A percentile compares a stretch with the other conserved stretches of the same genome.
Evolutionary conservation across 495 filamentous ascomycete species (phyloP).

Genomic region (Apiosordaria backusii): DNA sequence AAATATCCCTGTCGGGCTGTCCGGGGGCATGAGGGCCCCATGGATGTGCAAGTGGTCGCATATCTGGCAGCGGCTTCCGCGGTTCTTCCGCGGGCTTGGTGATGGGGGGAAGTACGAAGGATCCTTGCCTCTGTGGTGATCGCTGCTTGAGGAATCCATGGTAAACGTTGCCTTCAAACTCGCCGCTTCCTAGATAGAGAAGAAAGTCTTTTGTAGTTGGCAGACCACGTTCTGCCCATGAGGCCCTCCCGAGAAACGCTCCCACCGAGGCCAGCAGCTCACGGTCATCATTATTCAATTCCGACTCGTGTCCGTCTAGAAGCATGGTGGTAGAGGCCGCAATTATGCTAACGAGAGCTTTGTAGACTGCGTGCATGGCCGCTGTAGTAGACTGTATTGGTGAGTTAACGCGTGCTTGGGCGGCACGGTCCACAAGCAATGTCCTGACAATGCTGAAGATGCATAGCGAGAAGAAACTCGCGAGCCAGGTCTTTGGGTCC

Average conservation of each 20-base stretch:
- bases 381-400: conserved; percentile 31
- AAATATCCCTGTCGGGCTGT: conserved; percentile 30
- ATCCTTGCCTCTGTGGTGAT: conserved; percentile 31
- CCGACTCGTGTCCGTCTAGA: conserved; percentile 36
- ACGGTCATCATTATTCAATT: conserved; percentile 35
- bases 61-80: conserved; percentile 44
- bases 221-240: conserved; percentile 45
- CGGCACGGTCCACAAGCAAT: conserved; percentile 42
- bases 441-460: conserved; percentile 51
- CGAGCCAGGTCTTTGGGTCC: conserved; percentile 44
- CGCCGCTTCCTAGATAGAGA: conserved; percentile 42
- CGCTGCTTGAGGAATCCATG: conserved; percentile 46
- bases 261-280: conserved; percentile 34
- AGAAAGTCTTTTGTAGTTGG: conserved; percentile 43
- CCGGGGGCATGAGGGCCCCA: conserved; percentile 28
- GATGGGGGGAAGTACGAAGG: conserved; percentile 33
- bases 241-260: conserved; percentile 35
- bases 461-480: conserved; percentile 46
- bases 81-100: conserved; percentile 30
- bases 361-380: conserved; percentile 48
- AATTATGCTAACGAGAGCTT: conserved; percentile 44
- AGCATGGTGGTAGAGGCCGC: conserved; percentile 42
- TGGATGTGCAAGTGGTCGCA: conserved; percentile 38
- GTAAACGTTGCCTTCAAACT: conserved; percentile 38
- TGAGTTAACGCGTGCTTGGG: conserved; percentile 33